Evolutionary conservation across 352 stramenopile genomes (phyloP).

Genomic region (Globisporangium acanthophoron): DNA sequence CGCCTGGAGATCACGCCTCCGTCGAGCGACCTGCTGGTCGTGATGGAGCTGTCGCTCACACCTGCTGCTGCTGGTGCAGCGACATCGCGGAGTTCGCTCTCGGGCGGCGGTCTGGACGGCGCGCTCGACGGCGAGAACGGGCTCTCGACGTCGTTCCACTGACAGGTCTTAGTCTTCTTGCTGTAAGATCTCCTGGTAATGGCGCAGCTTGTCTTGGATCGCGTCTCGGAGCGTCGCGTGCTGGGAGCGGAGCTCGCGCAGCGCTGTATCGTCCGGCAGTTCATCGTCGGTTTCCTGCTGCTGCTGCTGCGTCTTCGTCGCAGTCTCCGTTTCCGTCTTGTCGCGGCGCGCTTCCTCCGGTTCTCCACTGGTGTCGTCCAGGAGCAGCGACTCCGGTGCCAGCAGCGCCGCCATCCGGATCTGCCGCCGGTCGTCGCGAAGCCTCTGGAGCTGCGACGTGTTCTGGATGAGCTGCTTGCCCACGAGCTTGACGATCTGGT

Average conservation of each 20-base stretch:
- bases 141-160: slow-evolving; percentile 14
- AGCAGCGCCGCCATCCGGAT: slow-evolving; percentile 9
- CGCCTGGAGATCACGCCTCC: slow-evolving; percentile 43
- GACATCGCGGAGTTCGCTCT: slow-evolving; percentile 26
- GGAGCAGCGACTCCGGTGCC: slow-evolving; percentile 1
- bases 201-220: slow-evolving; percentile 29
- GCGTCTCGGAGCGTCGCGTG: slow-evolving; percentile 29
- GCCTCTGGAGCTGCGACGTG: slow-evolving; percentile 51
- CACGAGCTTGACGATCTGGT: slow-evolving; percentile 59
- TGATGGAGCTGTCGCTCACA: slow-evolving; percentile 48
- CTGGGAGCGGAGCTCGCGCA: slow-evolving; percentile 18
- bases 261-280: background rate
- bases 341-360: background rate
- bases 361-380: background rate
- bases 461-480: slow-evolving; percentile 63
- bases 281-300: background rate
- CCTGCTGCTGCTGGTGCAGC: slow-evolving; percentile 7
- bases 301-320: background rate
- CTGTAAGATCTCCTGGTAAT: slow-evolving; percentile 27
- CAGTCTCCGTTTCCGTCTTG: background rate
- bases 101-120: slow-evolving; percentile 23
- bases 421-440: slow-evolving; percentile 33
- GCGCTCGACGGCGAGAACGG: slow-evolving; percentile 12
- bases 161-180: slow-evolving; percentile 4
- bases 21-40: slow-evolving; percentile 51